Percentiles rank a stretch among this genome's conserved stretches.
Evolutionary conservation across 2,329 filamentous ascomycete species (phyloP).

Genomic region (Leptographium lundbergii): DNA sequence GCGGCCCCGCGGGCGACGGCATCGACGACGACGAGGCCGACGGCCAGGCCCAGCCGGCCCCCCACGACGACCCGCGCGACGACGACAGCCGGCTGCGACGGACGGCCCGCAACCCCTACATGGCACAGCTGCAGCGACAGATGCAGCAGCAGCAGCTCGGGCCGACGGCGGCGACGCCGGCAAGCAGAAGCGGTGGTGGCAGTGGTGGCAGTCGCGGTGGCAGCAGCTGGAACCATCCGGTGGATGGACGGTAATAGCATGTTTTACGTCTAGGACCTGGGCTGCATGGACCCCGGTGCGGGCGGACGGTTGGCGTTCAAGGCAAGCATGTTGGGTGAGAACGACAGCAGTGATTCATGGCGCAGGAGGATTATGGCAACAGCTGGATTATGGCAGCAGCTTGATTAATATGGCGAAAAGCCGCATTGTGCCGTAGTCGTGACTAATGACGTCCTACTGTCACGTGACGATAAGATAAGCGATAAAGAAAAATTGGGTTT

Average conservation of each 20-base stretch:
- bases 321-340: too few relatives aligned
- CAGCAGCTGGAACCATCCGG: too few relatives aligned
- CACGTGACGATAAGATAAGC: not conserved
- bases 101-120: constrained; percentile 3
- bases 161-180: not conserved
- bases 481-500: not conserved
- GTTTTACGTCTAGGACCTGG: too few relatives aligned
- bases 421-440: too few relatives aligned
- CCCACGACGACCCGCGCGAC: not conserved
- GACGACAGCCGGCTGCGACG: constrained; percentile 2
- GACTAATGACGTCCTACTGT: not conserved
- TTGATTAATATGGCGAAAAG: too few relatives aligned
- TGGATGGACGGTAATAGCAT: too few relatives aligned
- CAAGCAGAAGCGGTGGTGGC: not conserved
- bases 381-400: too few relatives aligned
- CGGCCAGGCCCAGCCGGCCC: not conserved
- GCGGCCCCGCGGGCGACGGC: not conserved
- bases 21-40: not conserved
- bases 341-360: too few relatives aligned
- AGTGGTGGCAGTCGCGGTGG: constrained; percentile 2
- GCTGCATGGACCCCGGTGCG: too few relatives aligned
- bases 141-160: not conserved
- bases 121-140: constrained; percentile 7
- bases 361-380: too few relatives aligned
- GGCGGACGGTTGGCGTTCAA: too few relatives aligned